Evolutionary conservation across 768 basidiomycete genomes (phyloP).

Genomic region (Boletus edulis): DNA sequence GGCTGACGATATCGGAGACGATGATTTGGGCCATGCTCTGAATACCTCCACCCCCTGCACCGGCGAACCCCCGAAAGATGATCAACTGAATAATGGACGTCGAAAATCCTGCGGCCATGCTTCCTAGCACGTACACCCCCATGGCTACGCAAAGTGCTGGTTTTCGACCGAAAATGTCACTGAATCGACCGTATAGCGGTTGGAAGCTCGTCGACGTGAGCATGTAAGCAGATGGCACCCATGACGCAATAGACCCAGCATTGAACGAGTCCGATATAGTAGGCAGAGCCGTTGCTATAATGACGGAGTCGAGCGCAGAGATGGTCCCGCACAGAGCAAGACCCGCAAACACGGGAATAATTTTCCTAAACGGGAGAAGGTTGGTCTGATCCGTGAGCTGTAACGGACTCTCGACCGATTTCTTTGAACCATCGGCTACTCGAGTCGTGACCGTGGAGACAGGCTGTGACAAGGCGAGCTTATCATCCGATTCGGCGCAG

Average conservation of each 20-base stretch:
- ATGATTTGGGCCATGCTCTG: conserved; percentile 70
- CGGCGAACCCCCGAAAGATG: conserved; percentile 64
- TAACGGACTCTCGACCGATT: neutral
- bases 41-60: conserved; percentile 70
- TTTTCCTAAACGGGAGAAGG: conserved; percentile 61
- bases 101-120: conserved; percentile 64
- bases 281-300: conserved; percentile 73
- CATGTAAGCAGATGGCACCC: conserved; percentile 74
- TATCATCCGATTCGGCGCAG: neutral
- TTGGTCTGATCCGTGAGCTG: conserved; percentile 73
- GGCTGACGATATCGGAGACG: conserved; percentile 67
- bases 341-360: conserved; percentile 60
- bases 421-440: neutral
- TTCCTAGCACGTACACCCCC: conserved; percentile 64
- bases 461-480: conserved; percentile 2
- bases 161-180: conserved; percentile 69
- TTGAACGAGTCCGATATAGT: conserved; percentile 66
- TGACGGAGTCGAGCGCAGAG: conserved; percentile 66
- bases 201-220: conserved; percentile 47
- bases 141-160: conserved; percentile 54
- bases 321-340: conserved; percentile 61
- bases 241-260: conserved; percentile 45
- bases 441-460: conserved; percentile 2
- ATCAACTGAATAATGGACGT: conserved; percentile 66
- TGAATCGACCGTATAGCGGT: conserved; percentile 58